Conservation (phyloP, 116 monocot species). For the Dioscorea cayenensis region DNA sequence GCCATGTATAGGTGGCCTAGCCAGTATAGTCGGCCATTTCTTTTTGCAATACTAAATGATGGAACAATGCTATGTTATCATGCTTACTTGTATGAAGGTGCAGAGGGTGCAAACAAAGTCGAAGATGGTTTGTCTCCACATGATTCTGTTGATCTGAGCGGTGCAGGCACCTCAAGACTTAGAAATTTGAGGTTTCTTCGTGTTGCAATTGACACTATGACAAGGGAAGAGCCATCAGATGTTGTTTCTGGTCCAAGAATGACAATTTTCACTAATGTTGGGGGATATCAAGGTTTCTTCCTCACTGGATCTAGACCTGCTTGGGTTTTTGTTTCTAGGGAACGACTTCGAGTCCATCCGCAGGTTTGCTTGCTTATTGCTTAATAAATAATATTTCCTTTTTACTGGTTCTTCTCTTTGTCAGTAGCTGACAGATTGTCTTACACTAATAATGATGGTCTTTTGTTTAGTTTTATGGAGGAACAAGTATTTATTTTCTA, state of each 20-base stretch:
- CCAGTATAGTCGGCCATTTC: constrained; percentile 70
- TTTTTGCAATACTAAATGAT: constrained; percentile 87
- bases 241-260: constrained; percentile 45
- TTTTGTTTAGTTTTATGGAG: too few species aligned
- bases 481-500: too few species aligned
- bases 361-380: constrained; percentile 37
- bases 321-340: constrained; percentile 90
- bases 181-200: constrained; percentile 92
- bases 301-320: constrained; percentile 77
- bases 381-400: background rate
- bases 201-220: constrained; percentile 41
- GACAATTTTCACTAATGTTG: constrained; percentile 77
- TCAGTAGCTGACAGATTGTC: background rate
- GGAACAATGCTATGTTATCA: constrained; percentile 90
- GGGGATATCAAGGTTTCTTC: constrained; percentile 88
- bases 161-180: constrained; percentile 48
- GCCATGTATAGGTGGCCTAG: constrained; percentile 92
- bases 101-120: constrained; percentile 37
- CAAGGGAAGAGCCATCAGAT: constrained; percentile 50
- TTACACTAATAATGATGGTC: too few species aligned
- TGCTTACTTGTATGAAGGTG: constrained; percentile 70
- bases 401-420: background rate
- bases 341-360: constrained; percentile 87
- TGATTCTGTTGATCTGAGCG: constrained; percentile 26
- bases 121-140: constrained; percentile 32